Evolutionary conservation across 2,329 filamentous ascomycete genomes (phyloP), one percentile per base, ranked within the genome.

Genomic region (Chrysoporthe austroafricana): DNA sequence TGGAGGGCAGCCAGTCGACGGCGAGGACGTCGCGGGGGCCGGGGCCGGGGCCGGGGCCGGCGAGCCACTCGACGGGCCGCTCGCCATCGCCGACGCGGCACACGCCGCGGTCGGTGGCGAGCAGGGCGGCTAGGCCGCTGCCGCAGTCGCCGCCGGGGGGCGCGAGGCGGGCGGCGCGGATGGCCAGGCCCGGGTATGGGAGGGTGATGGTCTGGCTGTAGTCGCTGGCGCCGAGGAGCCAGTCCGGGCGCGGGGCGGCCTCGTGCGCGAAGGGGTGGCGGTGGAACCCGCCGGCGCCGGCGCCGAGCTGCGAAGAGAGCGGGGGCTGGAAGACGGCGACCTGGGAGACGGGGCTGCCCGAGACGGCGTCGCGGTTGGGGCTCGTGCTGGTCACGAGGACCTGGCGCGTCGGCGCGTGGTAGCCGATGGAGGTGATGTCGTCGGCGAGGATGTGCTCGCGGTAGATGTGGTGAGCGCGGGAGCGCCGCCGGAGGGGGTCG

Each of bases 21-120:
- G 82, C 76, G 66, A 87, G 84, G 56, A 86, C 76, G 67, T 86
- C 79, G 11, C 26, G 21, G 62, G 73, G 21, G n/a, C 21, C 14
- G 34, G 39, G 11, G n/a, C 7, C 39, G 2, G 39, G 1, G 39
- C 4, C 57, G 3, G n/a, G 13, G 9, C 57, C 57, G 6, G 32
- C 46, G 36, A 70, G 70, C 77, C 78, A 81, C 3, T 71, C 69
- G 36, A 80, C 73, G 1, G 72, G 71, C 57, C 76, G 74, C 67
- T 78, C 71, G 46, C 72, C 69, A 43, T 76, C 46, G 36, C 42
- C 71, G 21, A 83, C 75, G 26, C 75, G 73, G 14, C 84, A 65
- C 6, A 88, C 76, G n/a, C 85, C 86, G 1, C 74, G 73, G 71
- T 77, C 82, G 1, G 84, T 83, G 56, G 84, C 85, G 56, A 85